phyloP scores from a whole-genome alignment of 2,329 filamentous ascomycete species.

The Neopestalotiopsis sp. region DNA sequence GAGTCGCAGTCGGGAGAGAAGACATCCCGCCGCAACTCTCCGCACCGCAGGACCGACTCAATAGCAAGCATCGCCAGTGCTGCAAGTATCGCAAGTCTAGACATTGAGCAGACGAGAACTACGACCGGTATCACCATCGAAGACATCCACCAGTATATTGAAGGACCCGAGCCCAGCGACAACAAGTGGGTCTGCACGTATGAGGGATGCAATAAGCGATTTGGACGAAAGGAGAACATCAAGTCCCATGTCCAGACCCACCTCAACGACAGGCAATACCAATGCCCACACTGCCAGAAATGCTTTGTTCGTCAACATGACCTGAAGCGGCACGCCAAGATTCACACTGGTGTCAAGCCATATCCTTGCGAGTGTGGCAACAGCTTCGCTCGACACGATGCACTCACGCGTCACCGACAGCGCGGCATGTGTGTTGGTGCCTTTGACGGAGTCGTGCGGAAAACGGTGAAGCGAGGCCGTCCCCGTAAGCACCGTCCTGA shows the following conservation, averaged over 20 bases:
- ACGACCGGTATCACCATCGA: constrained; percentile 88
- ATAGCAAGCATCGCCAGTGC: constrained; percentile 63
- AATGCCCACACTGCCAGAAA: constrained; percentile 91
- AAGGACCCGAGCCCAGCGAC: constrained; percentile 73
- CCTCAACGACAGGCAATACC: constrained; percentile 92
- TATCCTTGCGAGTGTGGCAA: constrained; percentile 95
- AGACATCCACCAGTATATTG: constrained; percentile 79
- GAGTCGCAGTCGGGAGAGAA: constrained; percentile 31
- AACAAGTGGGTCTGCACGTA: constrained; percentile 82
- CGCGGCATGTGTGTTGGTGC: constrained; percentile 96
- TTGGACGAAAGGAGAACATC: constrained; percentile 98
- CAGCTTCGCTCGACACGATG: constrained; percentile 93
- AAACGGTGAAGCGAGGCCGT: constrained; percentile 66
- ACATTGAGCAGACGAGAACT: constrained; percentile 69
- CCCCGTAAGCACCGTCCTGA: constrained; percentile 68
- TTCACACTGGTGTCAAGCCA: constrained; percentile 94
- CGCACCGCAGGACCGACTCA: constrained; percentile 65
- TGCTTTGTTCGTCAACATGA: constrained; percentile 98
- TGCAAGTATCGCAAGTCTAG: constrained; percentile 65
- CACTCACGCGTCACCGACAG: constrained; percentile 90
- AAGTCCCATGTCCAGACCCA: constrained; percentile 98
- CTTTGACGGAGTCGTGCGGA: constrained; percentile 77
- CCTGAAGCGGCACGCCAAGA: constrained; percentile 95
- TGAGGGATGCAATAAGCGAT: constrained; percentile 82
- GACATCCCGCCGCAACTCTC: constrained; percentile 37